A percentile compares a stretch with the other conserved stretches of the same genome.
These are phyloP conservation scores for Jacaranda mimosifolia DNA, from an alignment of 257 asterid species.

Conservation along the genomic window DNA sequence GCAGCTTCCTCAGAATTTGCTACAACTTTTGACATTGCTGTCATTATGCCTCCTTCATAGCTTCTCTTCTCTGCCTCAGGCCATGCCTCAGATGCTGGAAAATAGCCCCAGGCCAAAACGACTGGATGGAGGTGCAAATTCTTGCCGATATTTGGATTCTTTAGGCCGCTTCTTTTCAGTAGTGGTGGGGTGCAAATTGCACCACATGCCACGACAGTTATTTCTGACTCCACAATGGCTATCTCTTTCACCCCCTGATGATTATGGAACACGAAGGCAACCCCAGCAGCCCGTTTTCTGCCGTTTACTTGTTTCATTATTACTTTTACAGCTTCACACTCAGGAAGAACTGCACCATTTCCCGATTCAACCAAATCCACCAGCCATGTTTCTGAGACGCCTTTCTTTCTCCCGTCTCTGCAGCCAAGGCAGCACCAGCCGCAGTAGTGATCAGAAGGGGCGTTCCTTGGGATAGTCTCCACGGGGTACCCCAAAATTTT, in stretches of 20 bases:
- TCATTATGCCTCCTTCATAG: conserved; percentile 78
- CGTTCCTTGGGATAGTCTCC: conserved; percentile 66
- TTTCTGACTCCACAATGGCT: conserved; percentile 63
- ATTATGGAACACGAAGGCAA: conserved; percentile 48
- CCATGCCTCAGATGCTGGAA: conserved; percentile 66
- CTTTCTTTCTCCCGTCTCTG: conserved; percentile 72
- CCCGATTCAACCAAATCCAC: conserved; percentile 73
- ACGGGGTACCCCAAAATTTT: conserved; percentile 64
- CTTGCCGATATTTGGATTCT: conserved; percentile 74
- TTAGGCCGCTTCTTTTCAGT: conserved; percentile 69
- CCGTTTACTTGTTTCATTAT: conserved; percentile 24
- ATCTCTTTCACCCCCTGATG: conserved; percentile 48
- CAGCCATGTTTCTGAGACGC: conserved; percentile 80
- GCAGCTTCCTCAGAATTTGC: conserved; percentile 42
- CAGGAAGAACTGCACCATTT: conserved; percentile 67
- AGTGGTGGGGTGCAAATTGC: conserved; percentile 78
- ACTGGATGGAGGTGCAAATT: conserved; percentile 85
- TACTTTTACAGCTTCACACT: conserved; percentile 69
- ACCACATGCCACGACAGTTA: conserved; percentile 73
- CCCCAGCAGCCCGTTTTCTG: conserved; percentile 54
- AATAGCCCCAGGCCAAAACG: conserved; percentile 79
- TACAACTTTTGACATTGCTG: conserved; percentile 74
- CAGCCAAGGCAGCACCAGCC: conserved; percentile 90
- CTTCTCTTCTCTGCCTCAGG: conserved; percentile 64
- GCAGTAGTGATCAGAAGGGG: conserved; percentile 74